Evolutionary conservation across 192 early-diverging fungal species (phyloP).

Genomic region (Thamnidium elegans): DNA sequence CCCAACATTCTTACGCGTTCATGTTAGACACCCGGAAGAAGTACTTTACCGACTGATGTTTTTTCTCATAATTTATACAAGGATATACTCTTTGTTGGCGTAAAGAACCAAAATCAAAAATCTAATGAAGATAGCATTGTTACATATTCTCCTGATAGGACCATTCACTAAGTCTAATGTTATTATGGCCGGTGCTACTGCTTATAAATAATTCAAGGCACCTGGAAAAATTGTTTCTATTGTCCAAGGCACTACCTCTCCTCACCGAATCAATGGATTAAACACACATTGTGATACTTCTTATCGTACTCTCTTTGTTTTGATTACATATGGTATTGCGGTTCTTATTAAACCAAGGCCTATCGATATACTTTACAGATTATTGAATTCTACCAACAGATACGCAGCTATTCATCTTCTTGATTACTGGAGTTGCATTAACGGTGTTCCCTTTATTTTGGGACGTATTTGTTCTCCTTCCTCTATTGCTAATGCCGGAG

Average conservation of each 20-base stretch:
- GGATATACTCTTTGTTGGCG: slow-evolving; percentile 65
- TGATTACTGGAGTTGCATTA: background rate
- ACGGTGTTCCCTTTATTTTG: background rate
- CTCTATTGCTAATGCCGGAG: no score
- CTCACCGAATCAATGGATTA: slow-evolving; percentile 61
- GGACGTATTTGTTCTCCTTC: background rate
- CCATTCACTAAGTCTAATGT: slow-evolving; percentile 34
- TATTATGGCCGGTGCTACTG: background rate
- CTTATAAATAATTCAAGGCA: slow-evolving; percentile 55
- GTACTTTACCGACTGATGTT: background rate
- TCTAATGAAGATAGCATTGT: slow-evolving; percentile 61
- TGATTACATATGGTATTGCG: slow-evolving; percentile 73
- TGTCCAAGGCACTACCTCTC: slow-evolving; percentile 45
- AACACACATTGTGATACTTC: slow-evolving; percentile 53
- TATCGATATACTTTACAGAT: slow-evolving; percentile 64
- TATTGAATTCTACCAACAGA: slow-evolving; percentile 35
- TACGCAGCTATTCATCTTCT: background rate
- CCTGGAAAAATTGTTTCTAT: slow-evolving; percentile 89
- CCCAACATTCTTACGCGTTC: slow-evolving; percentile 60
- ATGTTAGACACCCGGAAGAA: slow-evolving; percentile 39
- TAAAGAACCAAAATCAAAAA: slow-evolving; percentile 50
- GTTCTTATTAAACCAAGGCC: slow-evolving; percentile 73
- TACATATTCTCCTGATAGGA: slow-evolving; percentile 61
- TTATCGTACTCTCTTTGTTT: slow-evolving; percentile 62
- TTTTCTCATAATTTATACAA: slow-evolving; percentile 51